Percentiles rank a stretch among this genome's conserved stretches.
Evolutionary conservation across 1,284 basidiomycete species (phyloP).

Genomic region (Cutaneotrichosporon sp.): DNA sequence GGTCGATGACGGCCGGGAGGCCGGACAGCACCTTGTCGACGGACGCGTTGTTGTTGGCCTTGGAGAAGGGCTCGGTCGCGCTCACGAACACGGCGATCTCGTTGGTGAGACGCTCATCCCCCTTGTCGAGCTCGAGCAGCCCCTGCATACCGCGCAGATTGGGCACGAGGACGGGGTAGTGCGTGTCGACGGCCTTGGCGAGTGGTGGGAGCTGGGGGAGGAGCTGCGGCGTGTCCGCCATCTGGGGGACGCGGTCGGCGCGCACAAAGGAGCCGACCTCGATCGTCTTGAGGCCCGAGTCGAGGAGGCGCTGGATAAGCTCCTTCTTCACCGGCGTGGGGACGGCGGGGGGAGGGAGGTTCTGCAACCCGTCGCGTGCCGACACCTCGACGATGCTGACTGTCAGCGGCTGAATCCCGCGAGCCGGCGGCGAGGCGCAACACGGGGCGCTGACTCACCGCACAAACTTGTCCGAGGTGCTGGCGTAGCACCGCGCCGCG

Average conservation of each 20-base stretch:
- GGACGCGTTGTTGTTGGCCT: conserved; percentile 81
- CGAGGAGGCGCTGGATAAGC: conserved; percentile 72
- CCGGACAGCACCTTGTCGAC: conserved; percentile 69
- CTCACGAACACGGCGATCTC: conserved; percentile 90
- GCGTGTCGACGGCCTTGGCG: conserved; percentile 55
- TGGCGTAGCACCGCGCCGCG: conserved; percentile 4
- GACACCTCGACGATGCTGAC: conserved; percentile 85
- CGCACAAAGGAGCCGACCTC: conserved; percentile 92
- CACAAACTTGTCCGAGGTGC: conserved; percentile 12
- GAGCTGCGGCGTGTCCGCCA: conserved; percentile 75
- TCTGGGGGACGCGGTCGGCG: conserved; percentile 87
- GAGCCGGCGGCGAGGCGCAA: background rate
- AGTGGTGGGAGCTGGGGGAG: conserved; percentile 32
- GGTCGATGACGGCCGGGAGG: conserved; percentile 64
- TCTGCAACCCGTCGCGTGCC: conserved; percentile 90
- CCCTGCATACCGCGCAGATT: conserved; percentile 75
- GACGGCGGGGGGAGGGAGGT: conserved; percentile 71
- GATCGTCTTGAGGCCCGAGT: conserved; percentile 70
- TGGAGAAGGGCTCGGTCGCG: conserved; percentile 77
- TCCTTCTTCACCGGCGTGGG: conserved; percentile 75
- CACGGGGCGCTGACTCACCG: background rate
- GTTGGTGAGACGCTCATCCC: conserved; percentile 58
- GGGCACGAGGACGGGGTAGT: conserved; percentile 83
- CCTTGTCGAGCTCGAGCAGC: conserved; percentile 58
- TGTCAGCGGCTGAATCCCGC: too few relatives aligned